Evolutionary conservation across 345 rosid species (phyloP).

Genomic region (Cardamine chenopodiifolia): DNA sequence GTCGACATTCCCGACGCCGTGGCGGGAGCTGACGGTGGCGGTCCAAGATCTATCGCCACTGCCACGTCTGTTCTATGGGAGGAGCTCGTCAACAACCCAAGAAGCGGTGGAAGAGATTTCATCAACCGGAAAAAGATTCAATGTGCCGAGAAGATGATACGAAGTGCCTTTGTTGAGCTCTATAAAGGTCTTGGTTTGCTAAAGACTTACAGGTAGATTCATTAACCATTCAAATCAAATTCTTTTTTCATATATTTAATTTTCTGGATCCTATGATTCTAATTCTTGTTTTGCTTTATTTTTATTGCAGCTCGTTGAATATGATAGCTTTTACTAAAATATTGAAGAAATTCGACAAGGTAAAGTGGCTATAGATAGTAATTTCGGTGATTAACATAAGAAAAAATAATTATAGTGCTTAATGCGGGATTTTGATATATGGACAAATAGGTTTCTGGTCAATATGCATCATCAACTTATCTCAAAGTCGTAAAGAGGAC

Average conservation of each 20-base stretch:
- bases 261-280: conserved; percentile 22
- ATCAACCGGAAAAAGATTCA: conserved; percentile 75
- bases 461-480: conserved; percentile 79
- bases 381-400: not conserved
- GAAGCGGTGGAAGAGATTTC: conserved; percentile 54
- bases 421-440: conserved; percentile 18
- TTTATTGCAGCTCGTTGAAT: conserved; percentile 72
- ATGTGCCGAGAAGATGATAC: conserved; percentile 82
- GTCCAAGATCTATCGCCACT: conserved; percentile 63
- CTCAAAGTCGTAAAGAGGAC: conserved; percentile 84
- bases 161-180: conserved; percentile 89
- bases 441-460: conserved; percentile 69
- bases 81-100: conserved; percentile 79
- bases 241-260: not conserved
- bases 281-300: not conserved
- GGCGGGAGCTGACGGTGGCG: conserved; percentile 44
- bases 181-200: conserved; percentile 77
- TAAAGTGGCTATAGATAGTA: conserved; percentile 22
- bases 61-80: conserved; percentile 79
- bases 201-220: conserved; percentile 70
- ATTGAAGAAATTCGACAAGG: conserved; percentile 97
- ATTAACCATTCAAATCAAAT: not conserved
- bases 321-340: conserved; percentile 88
- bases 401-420: conserved; percentile 21
- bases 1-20: conserved; percentile 73